These are phyloP conservation scores for Fusarium poae DNA, from an alignment of 2,329 filamentous ascomycete genomes.

Conservation along the genomic window DNA sequence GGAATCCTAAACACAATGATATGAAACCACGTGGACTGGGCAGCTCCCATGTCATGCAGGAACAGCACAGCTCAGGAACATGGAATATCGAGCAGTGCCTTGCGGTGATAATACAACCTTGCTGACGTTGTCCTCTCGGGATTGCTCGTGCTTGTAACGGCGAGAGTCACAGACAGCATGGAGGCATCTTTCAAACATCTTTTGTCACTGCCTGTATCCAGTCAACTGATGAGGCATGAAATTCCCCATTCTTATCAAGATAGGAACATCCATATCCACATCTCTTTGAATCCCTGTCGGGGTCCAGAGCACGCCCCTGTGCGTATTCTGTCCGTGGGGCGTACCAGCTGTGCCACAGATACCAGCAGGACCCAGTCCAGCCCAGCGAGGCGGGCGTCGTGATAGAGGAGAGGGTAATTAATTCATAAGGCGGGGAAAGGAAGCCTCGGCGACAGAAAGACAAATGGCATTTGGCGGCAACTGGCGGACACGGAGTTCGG, in stretches of 20 bases:
- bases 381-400: conserved; percentile 21
- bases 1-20: conserved; percentile 29
- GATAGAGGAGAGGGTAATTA: conserved; percentile 32
- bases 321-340: conserved; percentile 12
- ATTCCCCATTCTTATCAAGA: conserved; percentile 36
- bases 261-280: conserved; percentile 22
- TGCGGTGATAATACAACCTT: conserved; percentile 20
- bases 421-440: conserved; percentile 42
- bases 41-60: conserved; percentile 42
- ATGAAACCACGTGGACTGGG: conserved; percentile 44
- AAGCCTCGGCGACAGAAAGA: conserved; percentile 27
- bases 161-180: conserved; percentile 7
- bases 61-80: conserved; percentile 41
- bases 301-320: conserved; percentile 35
- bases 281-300: conserved; percentile 22
- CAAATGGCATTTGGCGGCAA: conserved; percentile 30
- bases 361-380: conserved; percentile 11
- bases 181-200: conserved; percentile 13
- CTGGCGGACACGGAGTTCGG: conserved; percentile 37
- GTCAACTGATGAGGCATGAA: conserved; percentile 25
- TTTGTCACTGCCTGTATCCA: conserved; percentile 13
- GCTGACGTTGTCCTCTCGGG: conserved; percentile 12
- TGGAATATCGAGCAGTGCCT: conserved; percentile 8
- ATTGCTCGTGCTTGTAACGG: conserved; percentile 4
- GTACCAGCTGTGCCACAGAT: conserved; percentile 39